These are phyloP conservation scores for Termitomyces sp. DNA, from an alignment of 768 basidiomycete genomes.

Conservation along the genomic window DNA sequence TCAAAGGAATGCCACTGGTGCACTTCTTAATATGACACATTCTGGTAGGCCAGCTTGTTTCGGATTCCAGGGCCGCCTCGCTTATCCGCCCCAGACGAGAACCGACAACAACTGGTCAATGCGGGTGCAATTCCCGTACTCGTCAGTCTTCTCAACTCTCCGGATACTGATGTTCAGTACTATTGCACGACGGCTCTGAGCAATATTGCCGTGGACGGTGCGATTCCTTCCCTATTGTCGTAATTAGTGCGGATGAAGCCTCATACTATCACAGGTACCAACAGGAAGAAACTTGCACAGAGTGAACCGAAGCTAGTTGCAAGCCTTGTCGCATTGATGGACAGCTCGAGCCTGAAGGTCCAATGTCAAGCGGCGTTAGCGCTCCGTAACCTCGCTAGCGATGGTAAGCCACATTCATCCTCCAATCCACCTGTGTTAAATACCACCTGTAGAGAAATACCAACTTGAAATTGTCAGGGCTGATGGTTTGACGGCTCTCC, in stretches of 20 bases:
- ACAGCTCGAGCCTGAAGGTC: constrained; percentile 94
- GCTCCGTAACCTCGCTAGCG: constrained; percentile 92
- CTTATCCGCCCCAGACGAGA: constrained; percentile 65
- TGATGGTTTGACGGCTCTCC: constrained; percentile 85
- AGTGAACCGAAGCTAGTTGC: constrained; percentile 93
- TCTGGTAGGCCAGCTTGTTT: constrained; percentile 55
- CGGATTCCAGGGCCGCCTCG: background rate
- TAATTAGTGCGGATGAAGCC: background rate
- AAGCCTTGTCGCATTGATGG: constrained; percentile 93
- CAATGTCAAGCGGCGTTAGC: constrained; percentile 98
- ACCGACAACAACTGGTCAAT: constrained; percentile 95
- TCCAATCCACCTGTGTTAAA: background rate
- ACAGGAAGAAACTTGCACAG: constrained; percentile 91
- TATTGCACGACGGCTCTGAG: constrained; percentile 98
- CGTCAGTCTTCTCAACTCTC: constrained; percentile 88
- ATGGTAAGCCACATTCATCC: constrained; percentile 51
- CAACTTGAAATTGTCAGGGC: constrained; percentile 97
- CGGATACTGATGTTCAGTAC: constrained; percentile 99
- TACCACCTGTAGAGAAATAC: constrained; percentile 74
- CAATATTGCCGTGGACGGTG: constrained; percentile 97
- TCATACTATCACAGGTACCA: constrained; percentile 46
- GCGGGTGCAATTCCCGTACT: constrained; percentile 98
- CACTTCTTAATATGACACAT: constrained; percentile 98
- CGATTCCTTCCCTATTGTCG: constrained; percentile 1
- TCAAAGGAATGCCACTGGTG: constrained; percentile 97